Evolutionary conservation across 2,329 filamentous ascomycete species (phyloP), one percentile per base, ranked within the genome.

Genomic region (Aspergillus aculeatinus): DNA sequence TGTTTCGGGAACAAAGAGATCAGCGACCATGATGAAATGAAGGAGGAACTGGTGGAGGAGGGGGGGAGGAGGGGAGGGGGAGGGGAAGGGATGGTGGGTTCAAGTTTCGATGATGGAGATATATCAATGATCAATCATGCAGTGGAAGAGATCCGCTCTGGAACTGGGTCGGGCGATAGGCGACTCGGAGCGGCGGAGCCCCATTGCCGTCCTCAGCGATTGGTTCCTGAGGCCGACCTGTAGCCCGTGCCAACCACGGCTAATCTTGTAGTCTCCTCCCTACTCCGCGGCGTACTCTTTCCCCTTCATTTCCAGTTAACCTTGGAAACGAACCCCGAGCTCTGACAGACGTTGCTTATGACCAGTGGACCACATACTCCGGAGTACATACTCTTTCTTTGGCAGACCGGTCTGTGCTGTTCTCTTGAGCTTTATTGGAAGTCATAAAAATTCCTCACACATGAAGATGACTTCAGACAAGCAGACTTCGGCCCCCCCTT

Each of bases 1-100:
- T 55, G 85, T 88, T 67, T 88, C 85, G 25, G 86, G 85, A 52
- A 87, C 78, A 57, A 77, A 68, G 50, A 68, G 67, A 61, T 80
- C 77, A 12, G 64, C 63, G 21, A 69, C 68, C 71, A 76, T 77
- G 57, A 53, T 63, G 62, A 42, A 59, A 51, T 53, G 51, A 53
- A 25, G 56, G 31, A 19, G 57, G 55, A 52, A 52, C 33, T 39
- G 55, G 52, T 61, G 51, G 23, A 54, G 50, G 48, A 57, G 42
- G 49, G 49, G 57, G 47, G 27, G 49, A 48, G 35, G 21, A 31
- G n/a, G 51, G 49, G 48, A 57, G 48, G 49, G 51, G 57, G 49
- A 25, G 44, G 51, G 35, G 33, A 48, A 29, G 47, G 39, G 29
- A 29, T 29, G 25, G 52, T 48, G 14, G 51, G 52, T 48, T 23